These are phyloP conservation scores for Reticulascus tulasneorum DNA, from an alignment of 2,329 filamentous ascomycete genomes.

Conservation along the genomic window DNA sequence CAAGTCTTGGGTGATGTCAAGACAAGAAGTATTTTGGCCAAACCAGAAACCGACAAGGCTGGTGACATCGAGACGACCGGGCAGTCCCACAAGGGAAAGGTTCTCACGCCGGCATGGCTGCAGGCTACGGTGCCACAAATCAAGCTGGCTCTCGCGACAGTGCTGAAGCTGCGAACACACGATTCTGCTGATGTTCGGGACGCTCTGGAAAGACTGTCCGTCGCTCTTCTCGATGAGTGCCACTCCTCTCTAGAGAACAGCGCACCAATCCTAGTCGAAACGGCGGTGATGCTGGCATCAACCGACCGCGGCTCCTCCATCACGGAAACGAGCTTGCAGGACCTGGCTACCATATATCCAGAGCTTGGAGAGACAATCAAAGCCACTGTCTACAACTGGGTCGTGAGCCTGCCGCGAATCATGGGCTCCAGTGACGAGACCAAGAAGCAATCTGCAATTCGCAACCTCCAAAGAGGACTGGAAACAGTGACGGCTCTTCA, in stretches of 20 bases:
- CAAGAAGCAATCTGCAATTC: constrained; percentile 68
- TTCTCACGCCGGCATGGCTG: constrained; percentile 61
- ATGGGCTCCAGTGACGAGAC: constrained; percentile 83
- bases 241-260: constrained; percentile 67
- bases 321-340: constrained; percentile 49
- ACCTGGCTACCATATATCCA: constrained; percentile 59
- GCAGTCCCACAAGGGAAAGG: constrained; percentile 34
- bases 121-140: constrained; percentile 76
- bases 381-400: constrained; percentile 73
- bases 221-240: constrained; percentile 75
- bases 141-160: constrained; percentile 73
- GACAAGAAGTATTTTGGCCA: constrained; percentile 41
- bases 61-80: constrained; percentile 19
- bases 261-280: constrained; percentile 71
- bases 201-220: constrained; percentile 67
- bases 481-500: constrained; percentile 60
- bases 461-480: constrained; percentile 72
- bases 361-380: constrained; percentile 63
- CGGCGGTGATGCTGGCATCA: constrained; percentile 65
- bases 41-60: constrained; percentile 12
- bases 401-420: constrained; percentile 71
- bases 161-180: constrained; percentile 72
- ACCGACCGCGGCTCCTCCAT: constrained; percentile 36
- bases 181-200: constrained; percentile 64
- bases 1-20: constrained; percentile 56